Evolutionary conservation across 2,329 filamentous ascomycete species (phyloP).

Genomic region (Arachnopeziza araneosa): DNA sequence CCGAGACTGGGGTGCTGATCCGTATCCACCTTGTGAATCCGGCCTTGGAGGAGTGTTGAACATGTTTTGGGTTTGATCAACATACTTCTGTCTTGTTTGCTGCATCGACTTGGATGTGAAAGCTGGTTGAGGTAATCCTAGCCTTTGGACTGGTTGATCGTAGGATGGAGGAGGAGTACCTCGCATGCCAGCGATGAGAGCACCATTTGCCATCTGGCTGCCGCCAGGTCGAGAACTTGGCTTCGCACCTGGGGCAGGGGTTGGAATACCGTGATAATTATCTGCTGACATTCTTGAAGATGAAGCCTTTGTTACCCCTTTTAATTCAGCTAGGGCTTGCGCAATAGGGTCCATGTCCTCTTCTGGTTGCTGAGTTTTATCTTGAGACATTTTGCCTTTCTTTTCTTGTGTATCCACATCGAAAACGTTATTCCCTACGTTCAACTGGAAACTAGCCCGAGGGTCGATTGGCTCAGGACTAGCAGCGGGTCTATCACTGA

Average conservation of each 20-base stretch:
- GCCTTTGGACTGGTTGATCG: constrained; percentile 65
- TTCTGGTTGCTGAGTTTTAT: constrained; percentile 33
- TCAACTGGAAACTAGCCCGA: constrained; percentile 85
- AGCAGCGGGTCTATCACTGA: constrained; percentile 40
- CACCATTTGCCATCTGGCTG: constrained; percentile 34
- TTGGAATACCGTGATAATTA: constrained; percentile 87
- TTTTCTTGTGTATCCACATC: constrained; percentile 77
- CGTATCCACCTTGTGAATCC: constrained; percentile 27
- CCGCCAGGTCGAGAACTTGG: constrained; percentile 41
- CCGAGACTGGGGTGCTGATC: constrained; percentile 42
- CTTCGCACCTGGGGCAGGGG: constrained; percentile 57
- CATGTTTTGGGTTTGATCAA: constrained; percentile 75
- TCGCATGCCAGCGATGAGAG: constrained; percentile 52
- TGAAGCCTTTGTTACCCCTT: constrained; percentile 77
- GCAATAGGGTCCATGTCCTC: constrained; percentile 80
- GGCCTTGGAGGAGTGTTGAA: constrained; percentile 44
- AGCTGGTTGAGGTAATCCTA: constrained; percentile 86
- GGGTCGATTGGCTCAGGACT: constrained; percentile 88
- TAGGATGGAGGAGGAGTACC: constrained; percentile 86
- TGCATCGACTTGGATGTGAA: constrained; percentile 95
- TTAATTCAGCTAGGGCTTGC: constrained; percentile 84
- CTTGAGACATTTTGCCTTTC: constrained; percentile 39
- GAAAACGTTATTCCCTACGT: constrained; percentile 94
- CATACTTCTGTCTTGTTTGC: constrained; percentile 84
- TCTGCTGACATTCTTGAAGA: constrained; percentile 88